Evolutionary conservation across 208 protist species (phyloP).

Genomic region (Strigomonas culicis): DNA sequence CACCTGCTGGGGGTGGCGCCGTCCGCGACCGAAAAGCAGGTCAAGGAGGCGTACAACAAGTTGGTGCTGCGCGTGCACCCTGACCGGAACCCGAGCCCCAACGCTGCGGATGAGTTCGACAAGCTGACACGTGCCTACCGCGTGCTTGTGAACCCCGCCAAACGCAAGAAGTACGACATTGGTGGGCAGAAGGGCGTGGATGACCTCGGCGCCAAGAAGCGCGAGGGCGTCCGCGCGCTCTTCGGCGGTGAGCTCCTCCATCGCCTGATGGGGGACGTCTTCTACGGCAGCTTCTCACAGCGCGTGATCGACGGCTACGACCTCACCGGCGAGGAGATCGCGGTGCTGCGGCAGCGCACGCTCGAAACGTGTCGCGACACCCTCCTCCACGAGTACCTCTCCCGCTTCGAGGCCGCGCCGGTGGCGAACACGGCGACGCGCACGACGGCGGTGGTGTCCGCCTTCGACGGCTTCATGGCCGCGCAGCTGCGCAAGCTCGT

Average conservation of each 20-base stretch:
- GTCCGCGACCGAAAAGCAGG: conserved; percentile 63
- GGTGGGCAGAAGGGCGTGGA: conserved; percentile 95
- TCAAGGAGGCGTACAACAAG: conserved; percentile 87
- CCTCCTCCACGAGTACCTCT: conserved; percentile 54
- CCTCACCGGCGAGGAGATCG: conserved; percentile 71
- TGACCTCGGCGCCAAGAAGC: conserved; percentile 70
- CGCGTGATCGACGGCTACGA: conserved; percentile 81
- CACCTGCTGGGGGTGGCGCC: conserved; percentile 53
- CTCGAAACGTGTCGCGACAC: conserved; percentile 59
- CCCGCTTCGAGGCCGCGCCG: conserved; percentile 20
- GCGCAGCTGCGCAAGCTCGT: conserved; percentile 41
- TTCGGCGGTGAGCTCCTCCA: conserved; percentile 76
- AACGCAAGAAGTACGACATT: conserved; percentile 96
- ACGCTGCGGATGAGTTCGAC: conserved; percentile 86
- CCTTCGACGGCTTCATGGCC: conserved; percentile 21
- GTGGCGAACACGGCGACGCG: neutral
- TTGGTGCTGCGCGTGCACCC: conserved; percentile 87
- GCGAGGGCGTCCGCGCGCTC: conserved; percentile 61
- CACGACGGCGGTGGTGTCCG: neutral
- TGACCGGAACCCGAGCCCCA: conserved; percentile 77
- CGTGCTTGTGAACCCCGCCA: conserved; percentile 94
- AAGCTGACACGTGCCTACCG: conserved; percentile 96
- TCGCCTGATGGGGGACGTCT: conserved; percentile 55
- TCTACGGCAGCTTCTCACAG: conserved; percentile 68
- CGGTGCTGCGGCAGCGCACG: conserved; percentile 55